Conservation (phyloP, 2,329 filamentous ascomycete genomes). For the Fusarium sp. region DNA sequence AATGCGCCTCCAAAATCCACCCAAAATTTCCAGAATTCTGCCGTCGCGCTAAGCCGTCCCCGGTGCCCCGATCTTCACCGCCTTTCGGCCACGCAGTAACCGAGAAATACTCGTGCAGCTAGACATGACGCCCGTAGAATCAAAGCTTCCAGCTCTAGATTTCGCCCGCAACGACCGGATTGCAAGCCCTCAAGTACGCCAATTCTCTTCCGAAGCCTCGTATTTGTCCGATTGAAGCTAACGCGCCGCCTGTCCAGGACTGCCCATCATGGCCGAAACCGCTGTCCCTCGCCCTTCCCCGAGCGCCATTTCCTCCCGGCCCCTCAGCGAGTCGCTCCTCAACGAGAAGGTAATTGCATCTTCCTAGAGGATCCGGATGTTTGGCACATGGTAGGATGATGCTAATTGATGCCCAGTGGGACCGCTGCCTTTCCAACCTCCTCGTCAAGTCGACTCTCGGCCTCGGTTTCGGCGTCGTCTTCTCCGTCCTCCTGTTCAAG, state of each 20-base stretch:
- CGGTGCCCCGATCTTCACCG: slow-evolving; percentile 53
- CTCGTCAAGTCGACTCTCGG: slow-evolving; percentile 97
- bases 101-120: slow-evolving; percentile 54
- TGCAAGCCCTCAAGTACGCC: slow-evolving; percentile 39
- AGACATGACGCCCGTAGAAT: slow-evolving; percentile 48
- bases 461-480: slow-evolving; percentile 96
- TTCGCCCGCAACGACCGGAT: slow-evolving; percentile 36
- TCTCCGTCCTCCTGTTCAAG: slow-evolving; percentile 98
- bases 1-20: slow-evolving; percentile 38
- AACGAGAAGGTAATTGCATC: slow-evolving; percentile 89
- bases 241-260: slow-evolving; percentile 29
- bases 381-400: not conserved
- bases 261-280: slow-evolving; percentile 66
- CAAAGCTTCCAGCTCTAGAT: slow-evolving; percentile 46
- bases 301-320: slow-evolving; percentile 78
- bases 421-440: slow-evolving; percentile 96
- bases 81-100: slow-evolving; percentile 54
- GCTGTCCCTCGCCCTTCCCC: slow-evolving; percentile 61
- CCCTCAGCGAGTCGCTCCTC: slow-evolving; percentile 96
- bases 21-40: slow-evolving; percentile 63
- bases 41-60: slow-evolving; percentile 47
- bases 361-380: not conserved
- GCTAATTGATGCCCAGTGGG: slow-evolving; percentile 76
- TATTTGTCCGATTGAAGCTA: slow-evolving; percentile 31
- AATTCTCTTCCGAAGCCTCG: slow-evolving; percentile 26